A percentile compares a stretch with the other conserved stretches of the same genome.
These are phyloP conservation scores for Cochliopodium minus DNA, from an alignment of 208 protist genomes.

Conservation along the genomic window DNA sequence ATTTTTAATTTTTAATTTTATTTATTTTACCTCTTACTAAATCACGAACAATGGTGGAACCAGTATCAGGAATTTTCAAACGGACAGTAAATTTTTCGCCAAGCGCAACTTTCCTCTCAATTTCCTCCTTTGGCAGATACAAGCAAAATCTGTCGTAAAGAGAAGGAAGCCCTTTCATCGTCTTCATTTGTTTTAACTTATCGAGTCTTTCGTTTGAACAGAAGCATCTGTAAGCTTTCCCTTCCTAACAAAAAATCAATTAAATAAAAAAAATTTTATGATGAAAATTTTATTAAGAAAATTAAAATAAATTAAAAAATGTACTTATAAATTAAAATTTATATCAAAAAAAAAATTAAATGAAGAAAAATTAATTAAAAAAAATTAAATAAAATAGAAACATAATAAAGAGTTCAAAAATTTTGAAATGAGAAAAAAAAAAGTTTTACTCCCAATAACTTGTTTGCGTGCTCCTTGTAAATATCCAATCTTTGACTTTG, in stretches of 20 bases:
- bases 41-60: conserved; percentile 31
- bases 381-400: too few relatives aligned
- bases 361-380: too few relatives aligned
- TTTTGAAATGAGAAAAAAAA: neutral
- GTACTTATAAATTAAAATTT: too few relatives aligned
- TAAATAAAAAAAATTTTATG: neutral
- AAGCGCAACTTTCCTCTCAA: neutral
- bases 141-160: conserved; percentile 32
- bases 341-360: too few relatives aligned
- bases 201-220: conserved; percentile 32
- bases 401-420: too few relatives aligned
- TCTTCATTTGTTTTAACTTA: neutral
- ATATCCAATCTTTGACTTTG: conserved; percentile 26
- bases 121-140: conserved; percentile 22
- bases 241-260: conserved; percentile 14
- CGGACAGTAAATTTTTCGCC: conserved; percentile 21
- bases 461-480: conserved; percentile 25
- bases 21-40: conserved; percentile 29
- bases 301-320: too few relatives aligned
- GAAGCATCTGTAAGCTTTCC: conserved; percentile 43
- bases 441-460: conserved; percentile 3
- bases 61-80: conserved; percentile 25
- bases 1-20: too few relatives aligned
- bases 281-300: neutral
- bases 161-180: neutral